Percentiles rank a stretch among this genome's conserved stretches.
Conservation (phyloP, 1,284 basidiomycete species). For the Phlebopus sp. region DNA sequence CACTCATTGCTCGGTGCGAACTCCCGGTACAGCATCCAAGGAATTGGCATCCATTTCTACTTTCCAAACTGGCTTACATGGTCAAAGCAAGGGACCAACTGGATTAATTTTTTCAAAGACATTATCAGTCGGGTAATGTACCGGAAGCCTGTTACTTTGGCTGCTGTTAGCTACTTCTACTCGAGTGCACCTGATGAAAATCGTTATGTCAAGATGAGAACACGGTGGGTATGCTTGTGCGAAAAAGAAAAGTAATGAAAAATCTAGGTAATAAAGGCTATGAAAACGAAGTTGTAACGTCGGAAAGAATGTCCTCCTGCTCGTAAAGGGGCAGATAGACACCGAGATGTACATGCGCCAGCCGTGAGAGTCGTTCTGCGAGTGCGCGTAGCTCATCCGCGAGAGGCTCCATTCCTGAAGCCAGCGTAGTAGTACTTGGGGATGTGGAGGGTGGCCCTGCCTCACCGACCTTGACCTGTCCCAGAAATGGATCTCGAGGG, state of each 20-base stretch:
- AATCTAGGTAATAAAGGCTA: conserved; percentile 25
- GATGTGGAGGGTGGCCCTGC: conserved; percentile 8
- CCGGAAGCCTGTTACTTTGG: conserved; percentile 23
- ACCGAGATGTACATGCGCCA: conserved; percentile 69
- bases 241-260: conserved; percentile 12
- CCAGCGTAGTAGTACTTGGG: conserved; percentile 24
- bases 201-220: conserved; percentile 27
- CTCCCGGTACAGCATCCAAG: neutral
- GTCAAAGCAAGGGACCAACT: neutral
- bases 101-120: conserved; percentile 2
- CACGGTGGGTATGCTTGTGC: conserved; percentile 29
- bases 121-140: conserved; percentile 33
- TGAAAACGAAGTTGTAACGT: conserved; percentile 17
- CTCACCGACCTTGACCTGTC: conserved; percentile 23
- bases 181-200: conserved; percentile 23
- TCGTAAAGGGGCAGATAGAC: conserved; percentile 75
- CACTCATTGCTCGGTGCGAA: too few species aligned
- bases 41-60: neutral
- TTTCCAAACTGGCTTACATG: neutral
- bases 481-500: conserved; percentile 34
- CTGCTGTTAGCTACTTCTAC: conserved; percentile 26
- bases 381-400: conserved; percentile 65
- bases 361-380: conserved; percentile 63
- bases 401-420: conserved; percentile 68
- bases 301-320: conserved; percentile 51